These are phyloP conservation scores for Tetragonia tetragonoides DNA, from an alignment of 148 eudicot genomes.

Conservation along the genomic window DNA sequence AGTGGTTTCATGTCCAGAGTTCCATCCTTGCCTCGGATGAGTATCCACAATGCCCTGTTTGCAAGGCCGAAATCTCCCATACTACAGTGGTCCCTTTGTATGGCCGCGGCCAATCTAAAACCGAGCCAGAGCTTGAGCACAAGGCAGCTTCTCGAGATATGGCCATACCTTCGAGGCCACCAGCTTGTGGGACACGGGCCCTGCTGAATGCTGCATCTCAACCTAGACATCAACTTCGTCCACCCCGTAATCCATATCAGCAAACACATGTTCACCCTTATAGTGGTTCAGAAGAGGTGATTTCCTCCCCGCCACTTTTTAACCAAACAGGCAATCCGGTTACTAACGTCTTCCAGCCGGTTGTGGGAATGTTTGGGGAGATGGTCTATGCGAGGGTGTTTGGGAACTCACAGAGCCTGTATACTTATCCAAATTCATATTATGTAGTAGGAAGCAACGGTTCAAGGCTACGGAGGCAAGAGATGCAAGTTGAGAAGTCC, in stretches of 20 bases:
- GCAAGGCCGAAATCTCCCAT: constrained; percentile 72
- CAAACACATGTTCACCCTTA: constrained; percentile 17
- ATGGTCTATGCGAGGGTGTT: constrained; percentile 74
- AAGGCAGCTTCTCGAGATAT: constrained; percentile 24
- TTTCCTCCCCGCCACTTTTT: constrained; percentile 23
- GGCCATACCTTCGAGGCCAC: constrained; percentile 63
- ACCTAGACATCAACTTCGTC: constrained; percentile 30
- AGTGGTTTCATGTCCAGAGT: constrained; percentile 64
- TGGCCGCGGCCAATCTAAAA: constrained; percentile 48
- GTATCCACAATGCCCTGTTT: constrained; percentile 70
- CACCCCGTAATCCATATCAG: constrained; percentile 41
- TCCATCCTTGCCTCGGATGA: constrained; percentile 50
- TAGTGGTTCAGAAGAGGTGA: constrained; percentile 17
- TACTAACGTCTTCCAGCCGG: constrained; percentile 31
- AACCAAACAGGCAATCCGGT: constrained; percentile 26
- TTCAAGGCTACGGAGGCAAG: constrained; percentile 62
- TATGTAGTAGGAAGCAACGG: constrained; percentile 30
- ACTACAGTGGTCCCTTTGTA: constrained; percentile 68
- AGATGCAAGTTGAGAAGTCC: constrained; percentile 54
- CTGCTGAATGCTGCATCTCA: constrained; percentile 34
- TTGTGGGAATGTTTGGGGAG: constrained; percentile 64
- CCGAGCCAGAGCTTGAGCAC: constrained; percentile 18
- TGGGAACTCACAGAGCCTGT: constrained; percentile 55
- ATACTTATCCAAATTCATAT: constrained; percentile 47
- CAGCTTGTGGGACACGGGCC: constrained; percentile 48